phyloP scores from a whole-genome alignment of 148 eudicot species.

The Salicornia ramosissima region DNA sequence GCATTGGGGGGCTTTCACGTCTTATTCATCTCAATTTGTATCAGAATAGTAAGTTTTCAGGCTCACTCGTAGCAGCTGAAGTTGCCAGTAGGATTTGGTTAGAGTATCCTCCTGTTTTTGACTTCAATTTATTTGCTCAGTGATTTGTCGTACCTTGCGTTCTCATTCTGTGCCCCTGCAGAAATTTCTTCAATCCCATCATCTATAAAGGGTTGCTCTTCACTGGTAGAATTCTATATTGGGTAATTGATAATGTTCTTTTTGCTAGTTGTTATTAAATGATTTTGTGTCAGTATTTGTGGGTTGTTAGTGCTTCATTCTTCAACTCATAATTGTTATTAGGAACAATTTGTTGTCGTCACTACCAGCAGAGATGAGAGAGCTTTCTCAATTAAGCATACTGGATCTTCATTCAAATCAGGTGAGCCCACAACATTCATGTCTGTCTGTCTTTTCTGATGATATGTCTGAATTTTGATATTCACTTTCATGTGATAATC shows the following conservation, averaged over 20 bases:
- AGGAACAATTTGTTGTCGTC: slow-evolving; percentile 74
- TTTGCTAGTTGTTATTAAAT: background rate
- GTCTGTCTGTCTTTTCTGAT: background rate
- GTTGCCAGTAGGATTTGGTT: background rate
- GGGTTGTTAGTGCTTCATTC: slow-evolving; percentile 3
- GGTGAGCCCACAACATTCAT: slow-evolving; percentile 33
- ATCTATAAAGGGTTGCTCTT: slow-evolving; percentile 76
- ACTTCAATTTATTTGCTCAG: background rate
- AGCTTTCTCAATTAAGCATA: slow-evolving; percentile 67
- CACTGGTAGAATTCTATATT: slow-evolving; percentile 77
- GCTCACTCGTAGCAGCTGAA: background rate
- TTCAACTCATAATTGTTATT: slow-evolving; percentile 3
- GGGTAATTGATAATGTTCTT: slow-evolving; percentile 45
- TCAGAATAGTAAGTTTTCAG: slow-evolving; percentile 74
- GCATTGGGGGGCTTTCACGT: slow-evolving; percentile 75
- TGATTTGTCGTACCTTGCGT: background rate
- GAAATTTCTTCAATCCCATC: slow-evolving; percentile 88
- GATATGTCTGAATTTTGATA: background rate
- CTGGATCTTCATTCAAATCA: slow-evolving; percentile 93
- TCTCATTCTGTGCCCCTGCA: slow-evolving; percentile 30
- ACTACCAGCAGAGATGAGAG: slow-evolving; percentile 68
- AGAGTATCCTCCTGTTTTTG: background rate
- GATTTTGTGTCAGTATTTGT: slow-evolving; percentile 4
- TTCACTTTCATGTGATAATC: background rate
- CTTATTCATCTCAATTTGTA: slow-evolving; percentile 84